Evolutionary conservation across 768 basidiomycete species (phyloP).

Genomic region (Sistotremastrum niveocremeum): DNA sequence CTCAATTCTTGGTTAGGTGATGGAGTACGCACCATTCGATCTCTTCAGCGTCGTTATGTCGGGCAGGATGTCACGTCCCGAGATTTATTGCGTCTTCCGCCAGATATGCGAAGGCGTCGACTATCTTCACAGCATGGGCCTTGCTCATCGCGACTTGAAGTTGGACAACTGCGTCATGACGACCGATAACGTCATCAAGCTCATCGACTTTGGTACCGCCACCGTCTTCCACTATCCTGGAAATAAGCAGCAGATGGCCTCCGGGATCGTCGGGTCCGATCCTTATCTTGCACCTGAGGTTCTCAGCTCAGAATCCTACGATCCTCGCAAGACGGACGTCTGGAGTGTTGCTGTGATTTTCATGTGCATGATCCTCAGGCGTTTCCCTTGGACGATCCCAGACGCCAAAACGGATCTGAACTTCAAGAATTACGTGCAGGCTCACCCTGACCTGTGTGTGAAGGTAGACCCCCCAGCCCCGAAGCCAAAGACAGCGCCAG

Average conservation of each 20-base stretch:
- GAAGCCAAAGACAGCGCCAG: slow-evolving; percentile 14
- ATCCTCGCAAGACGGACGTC: slow-evolving; percentile 95
- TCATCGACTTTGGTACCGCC: slow-evolving; percentile 99
- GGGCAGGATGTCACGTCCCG: slow-evolving; percentile 93
- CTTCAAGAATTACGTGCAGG: slow-evolving; percentile 83
- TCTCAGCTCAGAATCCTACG: slow-evolving; percentile 64
- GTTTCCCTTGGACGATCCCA: slow-evolving; percentile 99
- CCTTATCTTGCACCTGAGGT: slow-evolving; percentile 98
- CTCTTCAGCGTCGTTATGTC: slow-evolving; percentile 99
- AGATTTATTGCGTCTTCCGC: slow-evolving; percentile 98
- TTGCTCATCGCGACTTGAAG: slow-evolving; percentile 97
- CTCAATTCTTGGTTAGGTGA: slow-evolving; percentile 45
- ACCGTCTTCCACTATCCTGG: slow-evolving; percentile 99
- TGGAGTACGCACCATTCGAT: slow-evolving; percentile 99
- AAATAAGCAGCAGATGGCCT: slow-evolving; percentile 61
- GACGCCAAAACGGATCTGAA: slow-evolving; percentile 87
- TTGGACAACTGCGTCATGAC: slow-evolving; percentile 99
- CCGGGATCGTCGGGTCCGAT: slow-evolving; percentile 92
- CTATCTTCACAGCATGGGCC: slow-evolving; percentile 93
- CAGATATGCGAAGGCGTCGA: slow-evolving; percentile 98
- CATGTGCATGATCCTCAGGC: slow-evolving; percentile 94
- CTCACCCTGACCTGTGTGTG: slow-evolving; percentile 74
- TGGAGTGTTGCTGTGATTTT: slow-evolving; percentile 99
- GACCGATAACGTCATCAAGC: slow-evolving; percentile 84
- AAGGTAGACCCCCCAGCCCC: slow-evolving; percentile 14